phyloP scores from a whole-genome alignment of 2,329 filamentous ascomycete species.

The Hawksworthiomyces lignivorus region DNA sequence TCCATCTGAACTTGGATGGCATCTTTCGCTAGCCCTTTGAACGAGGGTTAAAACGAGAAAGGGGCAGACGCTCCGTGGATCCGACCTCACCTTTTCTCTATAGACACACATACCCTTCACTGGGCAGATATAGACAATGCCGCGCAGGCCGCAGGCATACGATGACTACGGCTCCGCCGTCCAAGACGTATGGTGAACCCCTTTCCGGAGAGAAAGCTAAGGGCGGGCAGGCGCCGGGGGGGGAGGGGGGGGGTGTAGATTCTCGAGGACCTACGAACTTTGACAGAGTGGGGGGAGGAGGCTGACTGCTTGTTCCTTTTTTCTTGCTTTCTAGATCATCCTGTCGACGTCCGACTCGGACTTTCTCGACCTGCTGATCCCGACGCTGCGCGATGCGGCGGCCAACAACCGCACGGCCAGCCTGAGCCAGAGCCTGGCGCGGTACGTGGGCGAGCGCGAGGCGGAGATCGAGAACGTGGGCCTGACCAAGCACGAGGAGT shows the following conservation, averaged over 20 bases:
- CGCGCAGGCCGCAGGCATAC: conserved; percentile 18
- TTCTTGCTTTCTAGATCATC: conserved; percentile 64
- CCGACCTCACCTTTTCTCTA: neutral
- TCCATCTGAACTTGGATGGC: no score
- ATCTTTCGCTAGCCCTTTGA: no score
- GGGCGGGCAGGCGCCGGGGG: no score
- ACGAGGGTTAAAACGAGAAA: conserved; percentile 1
- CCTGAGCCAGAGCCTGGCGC: conserved; percentile 69
- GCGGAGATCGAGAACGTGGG: conserved; percentile 90
- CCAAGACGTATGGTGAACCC: conserved; percentile 14
- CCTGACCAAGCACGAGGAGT: conserved; percentile 93
- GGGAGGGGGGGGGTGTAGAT: neutral
- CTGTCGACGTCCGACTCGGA: conserved; percentile 85
- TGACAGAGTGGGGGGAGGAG: no score
- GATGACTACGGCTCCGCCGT: conserved; percentile 22
- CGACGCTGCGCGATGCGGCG: conserved; percentile 84
- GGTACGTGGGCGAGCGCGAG: conserved; percentile 81
- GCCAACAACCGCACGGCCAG: conserved; percentile 63
- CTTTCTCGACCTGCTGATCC: conserved; percentile 92
- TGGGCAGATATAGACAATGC: no score
- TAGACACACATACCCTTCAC: neutral
- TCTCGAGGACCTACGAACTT: no score
- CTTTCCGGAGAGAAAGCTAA: no score
- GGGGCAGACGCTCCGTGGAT: no score
- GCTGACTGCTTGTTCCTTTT: no score